Percentiles rank a stretch among this genome's conserved stretches.
Conservation (phyloP, 495 filamentous ascomycete species). For the Podospora pseudoanserina region DNA sequence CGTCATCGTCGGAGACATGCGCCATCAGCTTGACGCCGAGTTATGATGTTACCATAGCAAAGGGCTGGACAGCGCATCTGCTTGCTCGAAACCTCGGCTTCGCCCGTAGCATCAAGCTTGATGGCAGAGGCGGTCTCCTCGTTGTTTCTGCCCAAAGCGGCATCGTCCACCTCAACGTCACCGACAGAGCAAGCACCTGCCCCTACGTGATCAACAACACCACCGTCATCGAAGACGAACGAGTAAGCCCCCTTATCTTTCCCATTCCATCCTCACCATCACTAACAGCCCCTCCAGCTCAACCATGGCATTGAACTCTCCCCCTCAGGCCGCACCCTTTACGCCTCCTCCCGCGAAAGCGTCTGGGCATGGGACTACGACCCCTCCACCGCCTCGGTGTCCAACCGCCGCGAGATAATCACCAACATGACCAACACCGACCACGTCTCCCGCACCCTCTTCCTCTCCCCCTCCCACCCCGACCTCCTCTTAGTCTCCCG, state of each 20-base stretch:
- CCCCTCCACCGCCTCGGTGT: constrained; percentile 38
- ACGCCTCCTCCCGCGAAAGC: constrained; percentile 54
- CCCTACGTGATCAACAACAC: constrained; percentile 37
- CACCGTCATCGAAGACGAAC: constrained; percentile 28
- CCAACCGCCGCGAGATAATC: constrained; percentile 46
- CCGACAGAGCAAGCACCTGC: constrained; percentile 43
- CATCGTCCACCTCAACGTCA: constrained; percentile 51
- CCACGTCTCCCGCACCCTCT: constrained; percentile 61
- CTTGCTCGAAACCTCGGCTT: constrained; percentile 49
- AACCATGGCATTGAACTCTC: constrained; percentile 65
- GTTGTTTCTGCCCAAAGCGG: constrained; percentile 55
- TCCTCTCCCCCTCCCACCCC: constrained; percentile 48
- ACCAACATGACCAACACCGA: constrained; percentile 55
- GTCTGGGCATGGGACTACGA: constrained; percentile 65
- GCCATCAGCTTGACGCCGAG: constrained; percentile 22
- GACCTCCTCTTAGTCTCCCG: constrained; percentile 57
- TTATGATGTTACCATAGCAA: constrained; percentile 42
- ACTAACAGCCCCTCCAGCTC: constrained; percentile 27
- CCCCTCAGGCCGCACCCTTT: constrained; percentile 58
- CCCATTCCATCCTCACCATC: not conserved
- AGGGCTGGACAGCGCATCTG: constrained; percentile 56
- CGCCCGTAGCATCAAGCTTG: constrained; percentile 61
- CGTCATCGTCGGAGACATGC: constrained; percentile 22
- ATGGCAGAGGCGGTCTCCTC: constrained; percentile 56
- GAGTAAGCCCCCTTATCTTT: not conserved